Evolutionary conservation across 2,329 filamentous ascomycete genomes (phyloP), one percentile per base, ranked within the genome.

Genomic region (Neopestalotiopsis sp.): DNA sequence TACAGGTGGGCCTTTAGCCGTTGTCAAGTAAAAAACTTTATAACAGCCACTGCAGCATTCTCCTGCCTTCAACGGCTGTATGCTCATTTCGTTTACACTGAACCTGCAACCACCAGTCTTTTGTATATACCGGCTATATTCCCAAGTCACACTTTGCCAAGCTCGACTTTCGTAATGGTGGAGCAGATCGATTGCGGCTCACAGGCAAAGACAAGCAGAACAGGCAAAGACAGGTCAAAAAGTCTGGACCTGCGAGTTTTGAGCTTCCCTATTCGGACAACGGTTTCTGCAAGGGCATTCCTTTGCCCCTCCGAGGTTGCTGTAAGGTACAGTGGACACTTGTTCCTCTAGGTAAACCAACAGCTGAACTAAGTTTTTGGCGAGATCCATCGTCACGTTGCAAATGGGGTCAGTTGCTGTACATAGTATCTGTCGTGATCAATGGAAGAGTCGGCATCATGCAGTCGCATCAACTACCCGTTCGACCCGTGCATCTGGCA

Each of bases 11-110:
- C 45, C 45, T 53, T 53, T 53, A 53, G 45, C 45, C 45, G 45
- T 53, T 61, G 57, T 30, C 24, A 28, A 28, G 24, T 28, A 28
- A 34, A 38, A 40, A 17, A 17, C 30, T 30, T 17, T n/a, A 40
- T 5, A 10, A 14, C 17, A 17, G 40, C 5, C 17, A 9, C 20
- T 34, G 28, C 34, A 20, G 20, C 6, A 40, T 34, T 61, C 59
- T 61, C 59, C 32, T 61, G 59, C 59, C 28, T 61, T 20, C 59
- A 61, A 61, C 59, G 28, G 59, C 59, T 61, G 34, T 38, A 61
- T 61, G 59, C 59, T 61, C 59, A 61, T 61, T 20, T 61, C 59
- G 28, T 61, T 61, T 61, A 20, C 13, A 9, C 12, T 28, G 57
- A 59, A 59, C 45, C n/a, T 53, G 45, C 57, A 61, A 61, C 34